These are phyloP conservation scores for Nothophaeocryptopus gaeumannii DNA, from an alignment of 2,329 filamentous ascomycete species.

Conservation along the genomic window DNA sequence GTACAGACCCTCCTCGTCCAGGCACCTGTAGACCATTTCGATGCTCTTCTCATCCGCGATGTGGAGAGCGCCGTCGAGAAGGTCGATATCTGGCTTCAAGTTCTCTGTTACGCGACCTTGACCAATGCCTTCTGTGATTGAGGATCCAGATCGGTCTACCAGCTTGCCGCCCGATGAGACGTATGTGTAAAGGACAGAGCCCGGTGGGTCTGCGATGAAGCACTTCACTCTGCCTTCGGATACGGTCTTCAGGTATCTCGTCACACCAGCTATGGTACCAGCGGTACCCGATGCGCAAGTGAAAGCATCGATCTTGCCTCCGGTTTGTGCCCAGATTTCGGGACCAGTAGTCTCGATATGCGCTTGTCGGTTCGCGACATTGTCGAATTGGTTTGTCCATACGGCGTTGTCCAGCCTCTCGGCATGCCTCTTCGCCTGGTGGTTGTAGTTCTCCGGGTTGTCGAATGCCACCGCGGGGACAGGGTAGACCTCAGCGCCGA, in stretches of 20 bases:
- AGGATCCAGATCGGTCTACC: conserved; percentile 75
- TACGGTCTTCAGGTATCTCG: conserved; percentile 81
- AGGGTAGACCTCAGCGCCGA: conserved; percentile 93
- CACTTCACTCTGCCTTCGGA: conserved; percentile 76
- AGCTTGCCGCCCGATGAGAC: conserved; percentile 81
- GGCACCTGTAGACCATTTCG: conserved; percentile 93
- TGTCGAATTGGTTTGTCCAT: conserved; percentile 99
- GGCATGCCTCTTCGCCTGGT: conserved; percentile 89
- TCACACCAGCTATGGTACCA: conserved; percentile 85
- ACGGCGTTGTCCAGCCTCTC: conserved; percentile 81
- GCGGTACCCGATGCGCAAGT: conserved; percentile 92
- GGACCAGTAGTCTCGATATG: conserved; percentile 97
- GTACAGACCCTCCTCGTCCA: conserved; percentile 95
- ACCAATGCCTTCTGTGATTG: conserved; percentile 96
- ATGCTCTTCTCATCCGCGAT: conserved; percentile 93
- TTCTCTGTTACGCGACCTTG: conserved; percentile 98
- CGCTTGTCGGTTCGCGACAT: conserved; percentile 85
- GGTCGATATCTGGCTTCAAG: conserved; percentile 74
- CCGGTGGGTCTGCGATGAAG: conserved; percentile 91
- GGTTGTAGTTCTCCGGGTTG: conserved; percentile 95
- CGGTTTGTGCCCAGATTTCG: conserved; percentile 93
- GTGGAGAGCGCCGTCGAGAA: conserved; percentile 79
- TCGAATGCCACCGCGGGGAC: conserved; percentile 95
- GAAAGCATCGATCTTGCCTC: conserved; percentile 83
- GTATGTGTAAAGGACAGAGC: conserved; percentile 89